Evolutionary conservation across 176 grass and related monocot genomes (phyloP).

Genomic region (Elymus sibiricus): DNA sequence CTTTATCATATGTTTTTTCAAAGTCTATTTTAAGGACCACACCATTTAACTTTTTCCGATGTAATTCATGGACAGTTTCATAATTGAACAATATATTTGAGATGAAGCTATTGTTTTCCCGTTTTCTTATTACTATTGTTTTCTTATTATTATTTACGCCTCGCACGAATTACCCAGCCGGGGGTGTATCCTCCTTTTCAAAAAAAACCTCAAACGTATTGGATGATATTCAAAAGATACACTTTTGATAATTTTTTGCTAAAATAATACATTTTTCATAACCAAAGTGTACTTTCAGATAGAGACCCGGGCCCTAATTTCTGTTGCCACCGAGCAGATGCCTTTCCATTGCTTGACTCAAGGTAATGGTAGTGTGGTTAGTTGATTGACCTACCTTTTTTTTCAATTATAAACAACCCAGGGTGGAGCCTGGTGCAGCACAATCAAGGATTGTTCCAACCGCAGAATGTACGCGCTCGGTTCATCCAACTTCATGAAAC

Average conservation of each 20-base stretch:
- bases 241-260: not conserved
- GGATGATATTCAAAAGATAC: not conserved
- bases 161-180: too few species aligned
- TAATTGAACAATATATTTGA: too few species aligned
- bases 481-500: not conserved
- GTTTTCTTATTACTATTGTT: too few species aligned
- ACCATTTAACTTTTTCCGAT: too few species aligned
- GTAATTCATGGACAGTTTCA: too few species aligned
- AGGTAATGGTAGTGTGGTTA: not conserved
- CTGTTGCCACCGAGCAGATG: not conserved
- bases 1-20: too few species aligned
- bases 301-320: not conserved
- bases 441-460: conserved; percentile 8
- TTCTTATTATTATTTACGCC: too few species aligned
- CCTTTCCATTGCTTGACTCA: not conserved
- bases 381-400: not conserved
- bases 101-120: too few species aligned
- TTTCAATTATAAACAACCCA: not conserved
- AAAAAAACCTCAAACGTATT: not conserved
- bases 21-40: too few species aligned
- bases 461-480: not conserved
- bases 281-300: not conserved
- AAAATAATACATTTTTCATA: not conserved
- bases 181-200: too few species aligned
- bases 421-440: conserved; percentile 54